Evolutionary conservation across 345 rosid species (phyloP).

Genomic region (Eucalyptus microcorys): DNA sequence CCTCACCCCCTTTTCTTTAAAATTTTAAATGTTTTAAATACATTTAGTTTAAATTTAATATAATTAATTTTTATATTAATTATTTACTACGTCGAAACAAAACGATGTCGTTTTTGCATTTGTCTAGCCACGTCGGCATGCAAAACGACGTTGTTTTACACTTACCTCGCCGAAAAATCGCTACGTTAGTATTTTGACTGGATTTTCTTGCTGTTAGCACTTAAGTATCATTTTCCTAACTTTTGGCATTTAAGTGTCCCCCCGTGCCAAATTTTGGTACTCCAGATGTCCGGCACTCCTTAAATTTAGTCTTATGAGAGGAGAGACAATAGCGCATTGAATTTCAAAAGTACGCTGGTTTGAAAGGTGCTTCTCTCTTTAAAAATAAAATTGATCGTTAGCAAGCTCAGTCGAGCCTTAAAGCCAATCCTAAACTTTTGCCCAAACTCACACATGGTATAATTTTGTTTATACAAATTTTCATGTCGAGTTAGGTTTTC

Average conservation of each 20-base stretch:
- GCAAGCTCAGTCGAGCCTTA: neutral
- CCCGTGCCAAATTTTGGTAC: fast-evolving
- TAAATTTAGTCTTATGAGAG: neutral
- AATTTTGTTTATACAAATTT: neutral
- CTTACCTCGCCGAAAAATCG: too few relatives aligned
- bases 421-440: neutral
- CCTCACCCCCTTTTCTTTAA: fast-evolving
- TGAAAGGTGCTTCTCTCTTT: neutral
- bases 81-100: too few relatives aligned
- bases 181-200: fast-evolving
- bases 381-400: too few relatives aligned
- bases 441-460: neutral
- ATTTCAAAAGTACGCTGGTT: neutral
- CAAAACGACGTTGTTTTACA: too few relatives aligned
- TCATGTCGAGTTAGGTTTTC: neutral
- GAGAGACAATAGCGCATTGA: neutral
- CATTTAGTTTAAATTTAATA: too few relatives aligned
- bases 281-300: neutral
- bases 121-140: too few relatives aligned
- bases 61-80: too few relatives aligned
- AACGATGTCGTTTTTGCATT: too few relatives aligned
- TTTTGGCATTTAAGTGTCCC: too few relatives aligned
- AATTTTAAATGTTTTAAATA: too few relatives aligned
- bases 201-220: too few relatives aligned
- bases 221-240: too few relatives aligned